phyloP scores from a whole-genome alignment of 345 rosid genomes.

The Brassica cretica region DNA sequence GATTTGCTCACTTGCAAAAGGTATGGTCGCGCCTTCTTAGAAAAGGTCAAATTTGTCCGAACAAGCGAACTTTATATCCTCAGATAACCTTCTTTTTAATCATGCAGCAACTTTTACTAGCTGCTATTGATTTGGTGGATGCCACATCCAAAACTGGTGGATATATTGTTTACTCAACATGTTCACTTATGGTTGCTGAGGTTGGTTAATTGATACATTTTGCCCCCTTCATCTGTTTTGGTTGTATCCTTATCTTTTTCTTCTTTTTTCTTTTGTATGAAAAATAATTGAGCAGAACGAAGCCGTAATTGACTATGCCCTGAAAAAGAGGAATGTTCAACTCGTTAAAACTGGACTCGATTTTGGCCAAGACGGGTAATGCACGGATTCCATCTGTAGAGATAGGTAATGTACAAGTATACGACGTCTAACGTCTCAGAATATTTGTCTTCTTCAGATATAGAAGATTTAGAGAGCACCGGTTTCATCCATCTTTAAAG shows the following conservation, averaged over 20 bases:
- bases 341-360: slow-evolving; percentile 86
- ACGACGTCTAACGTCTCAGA: slow-evolving; percentile 24
- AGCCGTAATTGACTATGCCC: slow-evolving; percentile 85
- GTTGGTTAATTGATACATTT: slow-evolving; percentile 43
- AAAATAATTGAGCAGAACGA: slow-evolving; percentile 60
- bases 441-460: slow-evolving; percentile 42
- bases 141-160: slow-evolving; percentile 89
- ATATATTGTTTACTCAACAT: slow-evolving; percentile 87
- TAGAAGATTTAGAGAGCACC: slow-evolving; percentile 61
- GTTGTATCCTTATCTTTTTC: slow-evolving; percentile 1
- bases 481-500: slow-evolving; percentile 62
- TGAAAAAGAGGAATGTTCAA: slow-evolving; percentile 78
- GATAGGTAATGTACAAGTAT: background rate
- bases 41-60: slow-evolving; percentile 51
- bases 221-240: background rate
- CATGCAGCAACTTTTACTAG: slow-evolving; percentile 78
- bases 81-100: background rate
- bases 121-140: slow-evolving; percentile 93
- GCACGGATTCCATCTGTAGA: slow-evolving; percentile 12
- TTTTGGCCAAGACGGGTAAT: slow-evolving; percentile 82
- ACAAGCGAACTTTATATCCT: background rate
- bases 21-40: slow-evolving; percentile 40
- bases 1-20: slow-evolving; percentile 84
- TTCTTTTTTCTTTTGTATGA: background rate
- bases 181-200: slow-evolving; percentile 90